Percentiles rank a stretch among this genome's conserved stretches.
Conservation (phyloP, 179 eudicot species). For the Silene coronaria region DNA sequence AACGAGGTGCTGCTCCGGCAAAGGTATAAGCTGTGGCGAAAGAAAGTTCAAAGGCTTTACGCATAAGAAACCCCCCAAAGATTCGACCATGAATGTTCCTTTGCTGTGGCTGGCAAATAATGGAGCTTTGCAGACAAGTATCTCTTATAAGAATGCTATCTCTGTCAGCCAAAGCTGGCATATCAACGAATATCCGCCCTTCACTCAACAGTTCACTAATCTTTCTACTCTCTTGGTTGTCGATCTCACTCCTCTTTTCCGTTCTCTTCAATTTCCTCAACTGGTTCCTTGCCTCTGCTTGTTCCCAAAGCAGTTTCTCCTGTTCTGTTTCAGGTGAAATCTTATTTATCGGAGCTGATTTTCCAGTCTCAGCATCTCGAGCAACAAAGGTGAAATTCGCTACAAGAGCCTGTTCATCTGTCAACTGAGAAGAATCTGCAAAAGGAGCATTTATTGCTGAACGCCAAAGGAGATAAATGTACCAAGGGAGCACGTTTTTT, state of each 20-base stretch:
- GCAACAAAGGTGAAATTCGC: slow-evolving; percentile 96
- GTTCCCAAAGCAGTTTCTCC: slow-evolving; percentile 66
- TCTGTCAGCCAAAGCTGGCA: slow-evolving; percentile 96
- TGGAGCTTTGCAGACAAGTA: slow-evolving; percentile 74
- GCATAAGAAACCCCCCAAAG: slow-evolving; percentile 95
- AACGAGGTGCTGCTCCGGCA: slow-evolving; percentile 76
- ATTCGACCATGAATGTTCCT: slow-evolving; percentile 94
- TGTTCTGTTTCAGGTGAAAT: slow-evolving; percentile 63
- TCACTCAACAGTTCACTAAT: slow-evolving; percentile 60
- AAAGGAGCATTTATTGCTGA: neutral
- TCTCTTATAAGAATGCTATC: slow-evolving; percentile 83
- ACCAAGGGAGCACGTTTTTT: neutral
- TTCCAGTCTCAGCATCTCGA: slow-evolving; percentile 84
- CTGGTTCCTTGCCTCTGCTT: slow-evolving; percentile 76
- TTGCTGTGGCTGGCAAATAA: slow-evolving; percentile 93
- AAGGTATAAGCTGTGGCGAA: slow-evolving; percentile 86
- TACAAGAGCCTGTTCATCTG: slow-evolving; percentile 58
- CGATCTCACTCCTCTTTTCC: slow-evolving; percentile 36
- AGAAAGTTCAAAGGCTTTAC: slow-evolving; percentile 84
- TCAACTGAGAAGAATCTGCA: slow-evolving; percentile 38
- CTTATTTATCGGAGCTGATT: slow-evolving; percentile 70
- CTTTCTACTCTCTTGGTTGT: slow-evolving; percentile 40
- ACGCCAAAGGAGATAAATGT: neutral
- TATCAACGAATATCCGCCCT: slow-evolving; percentile 77
- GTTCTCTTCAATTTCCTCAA: slow-evolving; percentile 49